Evolutionary conservation across 73 alveolate species (phyloP).

Genomic region (Blepharisma stoltei): DNA sequence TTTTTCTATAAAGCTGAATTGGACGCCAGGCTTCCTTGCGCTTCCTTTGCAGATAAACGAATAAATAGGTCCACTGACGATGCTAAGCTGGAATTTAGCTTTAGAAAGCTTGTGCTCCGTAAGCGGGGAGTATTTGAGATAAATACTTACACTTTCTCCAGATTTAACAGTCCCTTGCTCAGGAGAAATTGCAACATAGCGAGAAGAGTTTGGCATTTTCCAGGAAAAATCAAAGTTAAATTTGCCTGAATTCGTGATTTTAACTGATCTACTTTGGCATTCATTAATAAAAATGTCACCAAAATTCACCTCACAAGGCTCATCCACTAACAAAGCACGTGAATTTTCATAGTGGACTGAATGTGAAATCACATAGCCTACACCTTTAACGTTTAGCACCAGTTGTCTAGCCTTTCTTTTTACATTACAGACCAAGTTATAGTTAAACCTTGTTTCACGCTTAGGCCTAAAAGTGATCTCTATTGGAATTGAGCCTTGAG

Average conservation of each 20-base stretch:
- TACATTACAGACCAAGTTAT: conserved; percentile 92
- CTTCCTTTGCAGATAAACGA: conserved; percentile 84
- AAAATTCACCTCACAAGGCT: conserved; percentile 79
- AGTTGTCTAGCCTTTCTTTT: conserved; percentile 98
- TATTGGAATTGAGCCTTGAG: conserved; percentile 84
- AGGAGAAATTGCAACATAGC: conserved; percentile 85
- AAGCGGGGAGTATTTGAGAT: conserved; percentile 84
- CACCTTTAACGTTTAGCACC: conserved; percentile 98
- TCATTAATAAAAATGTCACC: conserved; percentile 96
- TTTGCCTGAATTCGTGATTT: conserved; percentile 90
- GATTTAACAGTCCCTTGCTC: conserved; percentile 96
- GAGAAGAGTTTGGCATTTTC: conserved; percentile 77
- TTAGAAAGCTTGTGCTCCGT: conserved; percentile 77
- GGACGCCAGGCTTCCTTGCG: conserved; percentile 97
- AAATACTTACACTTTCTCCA: conserved; percentile 81
- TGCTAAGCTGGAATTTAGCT: conserved; percentile 77
- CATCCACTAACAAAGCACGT: conserved; percentile 60
- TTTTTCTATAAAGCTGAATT: conserved; percentile 74
- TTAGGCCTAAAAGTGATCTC: conserved; percentile 96
- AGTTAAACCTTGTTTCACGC: conserved; percentile 92
- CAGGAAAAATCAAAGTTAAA: conserved; percentile 95
- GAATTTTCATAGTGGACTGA: conserved; percentile 79
- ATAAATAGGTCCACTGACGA: conserved; percentile 94
- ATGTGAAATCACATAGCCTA: conserved; percentile 91
- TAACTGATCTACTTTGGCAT: conserved; percentile 81